Percentiles rank a stretch among this genome's conserved stretches.
Evolutionary conservation across 2,329 filamentous ascomycete species (phyloP).

Genomic region (Pseudogymnoascus sp.): DNA sequence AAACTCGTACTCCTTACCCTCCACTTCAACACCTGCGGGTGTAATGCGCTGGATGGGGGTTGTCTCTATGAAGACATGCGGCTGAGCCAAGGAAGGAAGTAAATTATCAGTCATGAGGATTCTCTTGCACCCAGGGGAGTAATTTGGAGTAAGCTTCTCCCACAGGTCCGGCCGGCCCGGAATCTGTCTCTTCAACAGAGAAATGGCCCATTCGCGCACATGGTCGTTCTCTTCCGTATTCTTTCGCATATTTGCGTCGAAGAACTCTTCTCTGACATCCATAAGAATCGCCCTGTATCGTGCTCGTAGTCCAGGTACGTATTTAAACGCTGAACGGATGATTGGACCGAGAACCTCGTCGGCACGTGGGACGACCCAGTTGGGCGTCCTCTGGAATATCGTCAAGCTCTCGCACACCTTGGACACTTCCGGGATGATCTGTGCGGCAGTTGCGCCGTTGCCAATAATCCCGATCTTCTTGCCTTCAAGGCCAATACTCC

Average conservation of each 20-base stretch:
- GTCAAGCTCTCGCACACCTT: slow-evolving; percentile 41
- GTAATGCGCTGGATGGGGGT: slow-evolving; percentile 38
- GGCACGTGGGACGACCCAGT: slow-evolving; percentile 47
- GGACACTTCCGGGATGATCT: slow-evolving; percentile 49
- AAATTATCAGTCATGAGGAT: slow-evolving; percentile 48
- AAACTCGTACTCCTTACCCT: slow-evolving; percentile 34
- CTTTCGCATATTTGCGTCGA: slow-evolving; percentile 31
- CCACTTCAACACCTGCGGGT: slow-evolving; percentile 37
- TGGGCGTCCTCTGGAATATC: slow-evolving; percentile 49
- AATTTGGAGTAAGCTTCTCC: slow-evolving; percentile 44
- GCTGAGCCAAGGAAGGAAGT: slow-evolving; percentile 38
- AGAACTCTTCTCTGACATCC: slow-evolving; percentile 44
- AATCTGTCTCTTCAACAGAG: slow-evolving; percentile 38
- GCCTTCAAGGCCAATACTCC: slow-evolving; percentile 43
- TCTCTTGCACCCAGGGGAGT: slow-evolving; percentile 46
- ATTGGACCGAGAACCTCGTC: slow-evolving; percentile 37
- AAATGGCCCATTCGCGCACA: slow-evolving; percentile 30
- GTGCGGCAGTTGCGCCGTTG: slow-evolving; percentile 49
- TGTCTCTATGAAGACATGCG: slow-evolving; percentile 45
- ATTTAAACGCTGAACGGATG: slow-evolving; percentile 23
- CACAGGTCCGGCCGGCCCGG: slow-evolving; percentile 41
- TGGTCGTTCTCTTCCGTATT: slow-evolving; percentile 33
- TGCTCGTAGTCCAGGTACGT: slow-evolving; percentile 42
- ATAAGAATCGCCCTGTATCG: slow-evolving; percentile 43
- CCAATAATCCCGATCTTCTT: slow-evolving; percentile 52